A percentile compares a stretch with the other conserved stretches of the same genome.
Evolutionary conservation across 2,329 filamentous ascomycete species (phyloP).

Genomic region (Graphium sp.): DNA sequence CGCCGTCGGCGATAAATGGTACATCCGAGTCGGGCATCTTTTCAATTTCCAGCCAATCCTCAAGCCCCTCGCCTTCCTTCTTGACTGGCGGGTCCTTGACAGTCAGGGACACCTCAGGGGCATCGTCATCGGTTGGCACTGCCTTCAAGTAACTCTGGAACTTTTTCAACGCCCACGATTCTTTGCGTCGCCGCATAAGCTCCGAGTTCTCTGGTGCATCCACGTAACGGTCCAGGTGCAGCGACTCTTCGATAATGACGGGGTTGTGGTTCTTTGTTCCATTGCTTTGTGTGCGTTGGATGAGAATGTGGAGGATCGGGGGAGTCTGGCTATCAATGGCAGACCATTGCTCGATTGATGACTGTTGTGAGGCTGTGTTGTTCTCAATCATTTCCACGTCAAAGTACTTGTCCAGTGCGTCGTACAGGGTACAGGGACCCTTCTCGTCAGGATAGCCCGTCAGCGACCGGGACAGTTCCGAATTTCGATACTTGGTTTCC

Average conservation of each 20-base stretch:
- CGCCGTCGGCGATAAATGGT: too few relatives aligned
- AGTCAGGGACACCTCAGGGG: too few relatives aligned
- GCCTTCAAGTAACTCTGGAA: too few relatives aligned
- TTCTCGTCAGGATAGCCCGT: constrained; percentile 38
- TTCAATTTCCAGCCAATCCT: too few relatives aligned
- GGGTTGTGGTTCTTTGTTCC: constrained; percentile 61
- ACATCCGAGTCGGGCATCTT: too few relatives aligned
- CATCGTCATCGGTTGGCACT: too few relatives aligned
- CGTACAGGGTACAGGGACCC: constrained; percentile 50
- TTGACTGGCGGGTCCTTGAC: too few relatives aligned
- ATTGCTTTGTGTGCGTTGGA: constrained; percentile 67
- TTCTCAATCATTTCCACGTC: constrained; percentile 61
- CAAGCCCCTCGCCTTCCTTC: too few relatives aligned
- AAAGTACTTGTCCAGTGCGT: constrained; percentile 73
- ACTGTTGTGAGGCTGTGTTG: constrained; percentile 35
- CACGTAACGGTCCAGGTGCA: constrained; percentile 84
- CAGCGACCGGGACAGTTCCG: constrained; percentile 40
- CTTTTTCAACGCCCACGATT: constrained; percentile 46
- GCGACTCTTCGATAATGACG: constrained; percentile 60
- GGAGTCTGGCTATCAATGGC: constrained; percentile 56
- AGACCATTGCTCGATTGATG: constrained; percentile 37
- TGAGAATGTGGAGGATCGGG: constrained; percentile 74
- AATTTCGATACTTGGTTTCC: constrained; percentile 5
- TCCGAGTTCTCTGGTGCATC: constrained; percentile 43
- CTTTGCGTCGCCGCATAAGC: constrained; percentile 45